These are phyloP conservation scores for Alternaria burnsii DNA, from an alignment of 2,329 filamentous ascomycete genomes.

Conservation along the genomic window DNA sequence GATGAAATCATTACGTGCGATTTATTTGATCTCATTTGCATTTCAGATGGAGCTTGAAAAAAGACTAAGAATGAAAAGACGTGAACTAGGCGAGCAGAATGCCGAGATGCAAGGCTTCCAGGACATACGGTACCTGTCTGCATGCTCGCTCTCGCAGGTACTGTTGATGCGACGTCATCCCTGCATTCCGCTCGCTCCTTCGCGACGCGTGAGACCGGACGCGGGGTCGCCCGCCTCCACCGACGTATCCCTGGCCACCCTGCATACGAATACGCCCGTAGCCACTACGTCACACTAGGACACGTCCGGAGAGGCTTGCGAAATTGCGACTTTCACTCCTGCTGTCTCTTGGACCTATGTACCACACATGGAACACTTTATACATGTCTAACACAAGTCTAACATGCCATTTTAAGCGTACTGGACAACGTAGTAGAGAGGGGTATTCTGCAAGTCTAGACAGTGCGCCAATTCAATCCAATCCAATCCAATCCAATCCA, in stretches of 20 bases:
- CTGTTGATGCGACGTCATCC: conserved; percentile 28
- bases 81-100: neutral
- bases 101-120: conserved; percentile 11
- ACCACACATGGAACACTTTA: neutral
- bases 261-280: conserved; percentile 5
- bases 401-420: neutral
- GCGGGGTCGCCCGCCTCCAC: conserved; percentile 22
- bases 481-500: neutral
- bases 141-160: conserved; percentile 1
- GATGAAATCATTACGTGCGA: conserved; percentile 24
- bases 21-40: neutral
- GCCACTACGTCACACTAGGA: conserved; percentile 15
- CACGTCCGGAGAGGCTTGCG: conserved; percentile 14
- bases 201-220: conserved; percentile 5
- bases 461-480: neutral
- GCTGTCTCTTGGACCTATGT: neutral
- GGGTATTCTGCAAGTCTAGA: conserved; percentile 29
- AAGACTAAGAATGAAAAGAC: neutral
- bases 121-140: neutral
- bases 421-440: conserved; percentile 8
- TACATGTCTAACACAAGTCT: neutral
- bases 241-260: conserved; percentile 6
- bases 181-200: conserved; percentile 13
- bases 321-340: neutral
- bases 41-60: neutral